phyloP scores from a whole-genome alignment of 140 eudicot genomes.

The Flaveria floridana region DNA sequence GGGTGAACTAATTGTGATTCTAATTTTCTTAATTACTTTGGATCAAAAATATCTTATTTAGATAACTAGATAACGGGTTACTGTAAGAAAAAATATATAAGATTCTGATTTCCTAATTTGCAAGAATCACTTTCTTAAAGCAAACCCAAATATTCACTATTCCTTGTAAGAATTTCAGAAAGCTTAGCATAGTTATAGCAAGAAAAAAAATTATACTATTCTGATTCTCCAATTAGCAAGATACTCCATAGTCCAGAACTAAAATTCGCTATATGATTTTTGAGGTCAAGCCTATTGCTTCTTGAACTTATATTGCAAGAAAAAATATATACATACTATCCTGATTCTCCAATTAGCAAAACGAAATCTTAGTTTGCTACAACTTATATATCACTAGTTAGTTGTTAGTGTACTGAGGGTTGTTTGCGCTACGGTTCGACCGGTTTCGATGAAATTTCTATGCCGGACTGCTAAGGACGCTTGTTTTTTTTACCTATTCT shows the following conservation, averaged over 20 bases:
- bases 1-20: neutral
- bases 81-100: neutral
- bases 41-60: neutral
- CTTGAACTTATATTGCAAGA: neutral
- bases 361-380: neutral
- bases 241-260: neutral
- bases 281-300: neutral
- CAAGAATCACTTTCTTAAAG: slow-evolving; percentile 9
- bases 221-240: neutral
- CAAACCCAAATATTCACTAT: neutral
- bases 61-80: neutral
- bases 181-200: neutral
- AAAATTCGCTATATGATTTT: neutral
- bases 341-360: neutral
- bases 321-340: no score
- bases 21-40: neutral
- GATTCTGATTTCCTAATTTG: neutral
- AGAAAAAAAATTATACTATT: neutral
- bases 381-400: neutral
- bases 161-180: neutral
- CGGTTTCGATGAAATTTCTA: neutral
- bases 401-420: neutral
- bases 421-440: neutral
- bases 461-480: neutral
- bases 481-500: no score